Evolutionary conservation across 2,329 filamentous ascomycete genomes (phyloP).

Genomic region (Fusarium sp.): DNA sequence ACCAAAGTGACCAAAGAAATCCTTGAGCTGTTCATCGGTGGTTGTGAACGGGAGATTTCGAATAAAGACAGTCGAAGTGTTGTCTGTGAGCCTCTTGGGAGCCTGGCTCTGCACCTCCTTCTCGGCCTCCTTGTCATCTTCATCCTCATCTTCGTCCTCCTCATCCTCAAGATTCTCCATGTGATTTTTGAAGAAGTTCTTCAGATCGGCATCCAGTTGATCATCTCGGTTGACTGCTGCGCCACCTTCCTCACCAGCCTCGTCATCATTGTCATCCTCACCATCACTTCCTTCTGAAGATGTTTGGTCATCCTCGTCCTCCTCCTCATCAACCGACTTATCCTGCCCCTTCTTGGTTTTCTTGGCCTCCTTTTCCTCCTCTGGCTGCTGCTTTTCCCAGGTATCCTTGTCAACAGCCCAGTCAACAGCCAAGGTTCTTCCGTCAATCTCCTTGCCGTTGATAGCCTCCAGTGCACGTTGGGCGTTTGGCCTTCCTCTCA

Average conservation of each 20-base stretch:
- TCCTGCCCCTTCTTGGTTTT: constrained; percentile 51
- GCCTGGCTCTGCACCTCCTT: constrained; percentile 51
- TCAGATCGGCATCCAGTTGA: constrained; percentile 58
- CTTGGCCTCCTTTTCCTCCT: constrained; percentile 47
- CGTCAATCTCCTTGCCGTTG: constrained; percentile 92
- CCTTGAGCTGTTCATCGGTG: constrained; percentile 82
- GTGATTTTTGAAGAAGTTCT: constrained; percentile 68
- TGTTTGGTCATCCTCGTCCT: constrained; percentile 51
- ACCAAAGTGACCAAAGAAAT: constrained; percentile 90
- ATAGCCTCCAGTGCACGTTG: constrained; percentile 86
- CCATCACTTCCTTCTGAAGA: constrained; percentile 27
- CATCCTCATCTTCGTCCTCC: constrained; percentile 60
- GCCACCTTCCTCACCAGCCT: constrained; percentile 36
- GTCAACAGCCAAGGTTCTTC: constrained; percentile 89
- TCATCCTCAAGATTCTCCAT: constrained; percentile 69
- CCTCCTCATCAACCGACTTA: constrained; percentile 53
- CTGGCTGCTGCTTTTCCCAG: constrained; percentile 75
- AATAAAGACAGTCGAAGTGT: constrained; percentile 85
- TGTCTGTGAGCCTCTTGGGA: constrained; percentile 56
- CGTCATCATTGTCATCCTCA: too few relatives aligned
- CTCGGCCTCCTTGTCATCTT: constrained; percentile 57
- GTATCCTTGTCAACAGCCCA: constrained; percentile 94
- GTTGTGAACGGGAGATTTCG: constrained; percentile 93
- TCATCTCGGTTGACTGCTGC: constrained; percentile 54
- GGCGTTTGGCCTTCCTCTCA: constrained; percentile 89